Base-by-base conservation (phyloP, 2,329 filamentous ascomycete species). In the Ceratocystis huliohia region DNA sequence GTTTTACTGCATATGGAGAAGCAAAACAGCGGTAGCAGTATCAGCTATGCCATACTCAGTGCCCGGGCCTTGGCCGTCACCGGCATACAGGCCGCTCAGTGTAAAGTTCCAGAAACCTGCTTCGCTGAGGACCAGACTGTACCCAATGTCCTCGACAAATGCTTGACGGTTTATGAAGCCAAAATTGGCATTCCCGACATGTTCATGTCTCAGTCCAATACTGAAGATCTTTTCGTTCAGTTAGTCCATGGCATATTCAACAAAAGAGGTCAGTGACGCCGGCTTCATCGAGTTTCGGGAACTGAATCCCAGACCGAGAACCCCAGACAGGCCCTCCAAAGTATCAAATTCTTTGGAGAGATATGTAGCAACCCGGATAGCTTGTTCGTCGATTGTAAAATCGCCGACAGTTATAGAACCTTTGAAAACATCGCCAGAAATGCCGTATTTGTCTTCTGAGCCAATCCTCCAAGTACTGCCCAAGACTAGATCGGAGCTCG, bases 121-220 rank as follows among this genome's bases (percentile, higher is more conserved):
- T 10, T 78, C 79, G 20, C 78, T 79, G 72, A 89, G 82, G 57
- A 65, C 17, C 69, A 90, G 79, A 8, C 81, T 77, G 22, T 85
- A 78, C 73, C 85, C 89, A 25, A 79, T 75, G 71, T 79, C 71
- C 44, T 88, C 88, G 1, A 74, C 78, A 74, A 87, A 88, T 71
- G 88, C 84, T 66, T 76, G 76, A 1, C 71, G 72, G 73, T 92
- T 86, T 71, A 92, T 85, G 70, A 75, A 80, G 68, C 89, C 89
- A 71, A 92, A 92, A 72, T 90, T 85, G 76, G 90, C 92, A 37
- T 82, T 80, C 59, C 88, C 88, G 1, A 79, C 76, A 17, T 78
- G 78, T 67, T 80, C 78, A 69, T 82, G 80, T 72, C 83, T 82
- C 57, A 93, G 78, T 68, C 87, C 81, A 28, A 86, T 87, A 0